A percentile compares a stretch with the other conserved stretches of the same genome.
phyloP scores from a whole-genome alignment of 2,329 filamentous ascomycete species.

The Davidsoniella neocaledoniae region DNA sequence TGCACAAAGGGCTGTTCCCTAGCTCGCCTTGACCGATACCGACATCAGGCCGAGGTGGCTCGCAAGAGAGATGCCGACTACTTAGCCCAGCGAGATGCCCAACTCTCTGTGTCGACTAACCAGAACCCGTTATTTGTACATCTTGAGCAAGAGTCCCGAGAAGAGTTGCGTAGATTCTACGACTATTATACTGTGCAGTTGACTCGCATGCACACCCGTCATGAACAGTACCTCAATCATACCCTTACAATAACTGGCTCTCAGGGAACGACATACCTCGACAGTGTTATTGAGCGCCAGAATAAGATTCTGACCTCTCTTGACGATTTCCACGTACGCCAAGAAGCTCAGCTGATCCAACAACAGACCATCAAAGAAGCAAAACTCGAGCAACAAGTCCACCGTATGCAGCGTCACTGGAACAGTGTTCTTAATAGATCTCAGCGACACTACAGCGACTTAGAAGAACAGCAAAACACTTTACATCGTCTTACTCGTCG shows the following conservation, averaged over 20 bases:
- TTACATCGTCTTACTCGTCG: constrained; percentile 3
- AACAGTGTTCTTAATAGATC: constrained; percentile 5
- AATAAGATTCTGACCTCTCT: constrained; percentile 6
- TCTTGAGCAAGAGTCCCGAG: constrained; percentile 1
- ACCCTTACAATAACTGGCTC: constrained; percentile 1
- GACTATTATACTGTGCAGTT: constrained; percentile 6
- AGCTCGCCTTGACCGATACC: constrained; percentile 5
- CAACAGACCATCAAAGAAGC: constrained; percentile 9
- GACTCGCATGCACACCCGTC: constrained; percentile 4
- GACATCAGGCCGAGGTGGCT: constrained; percentile 11
- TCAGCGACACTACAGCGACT: constrained; percentile 2
- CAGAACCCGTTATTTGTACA: constrained; percentile 4
- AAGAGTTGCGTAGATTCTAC: constrained; percentile 7
- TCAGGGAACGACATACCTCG: constrained; percentile 3
- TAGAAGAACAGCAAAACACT: constrained; percentile 5
- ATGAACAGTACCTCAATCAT: constrained; percentile 8
- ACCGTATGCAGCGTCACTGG: constrained; percentile 10
- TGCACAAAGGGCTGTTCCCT: constrained; percentile 10
- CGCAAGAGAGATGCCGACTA: constrained; percentile 10
- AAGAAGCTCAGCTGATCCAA: constrained; percentile 9
- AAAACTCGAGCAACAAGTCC: constrained; percentile 9
- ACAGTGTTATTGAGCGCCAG: constrained; percentile 9
- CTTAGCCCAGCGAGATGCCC: constrained; percentile 1
- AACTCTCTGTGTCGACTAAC: background rate
- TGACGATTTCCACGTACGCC: constrained; percentile 9